Base-by-base conservation (phyloP, 306 rosid species). In the Rosa lucieae region DNA sequence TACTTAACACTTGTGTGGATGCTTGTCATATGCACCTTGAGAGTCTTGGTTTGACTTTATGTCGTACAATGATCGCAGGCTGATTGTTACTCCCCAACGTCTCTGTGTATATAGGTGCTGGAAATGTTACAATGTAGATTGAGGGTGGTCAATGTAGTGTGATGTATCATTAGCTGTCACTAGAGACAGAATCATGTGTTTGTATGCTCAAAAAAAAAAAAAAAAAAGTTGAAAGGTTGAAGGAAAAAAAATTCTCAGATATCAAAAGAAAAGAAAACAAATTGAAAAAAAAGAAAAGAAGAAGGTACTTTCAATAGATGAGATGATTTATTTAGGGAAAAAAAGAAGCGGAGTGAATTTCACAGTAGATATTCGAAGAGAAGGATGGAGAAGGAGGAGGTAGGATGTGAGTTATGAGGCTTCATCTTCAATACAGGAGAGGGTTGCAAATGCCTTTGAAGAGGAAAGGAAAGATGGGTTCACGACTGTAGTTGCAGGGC, bases 31-130 rank as follows among this genome's bases (percentile, higher is more conserved):
- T 72, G 48, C 82, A 84, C 71, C 72, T 59, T 86, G 51, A 29
- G 84, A 79, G 89, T 86, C 84, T 81, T 85, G 86, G 88, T 84
- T 94, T 94, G 94, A 90, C 93, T 81, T 75, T 75, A 75, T 85
- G 85, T 86, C 87, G 89, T 92, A 73, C 89, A 86, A 94, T 94
- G 90, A 89, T 94, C 91, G 98, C 98, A 92, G 97, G 98, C 90
- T 87, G 81, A 75, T 83, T 83, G 83, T 79, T 89, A 56, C 85
- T 85, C 86, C 82, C 70, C 88, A 81, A 83, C 90, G 82, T 86
- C 88, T 86, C 87, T 83, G 71, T 83, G 71, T 88, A 79, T 84
- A 78, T 86, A 82, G 81, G 84, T 76, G 85, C 90, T 90, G 92
- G 90, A 63, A 82, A 82, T 88, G 89, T 87, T 86, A 67, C 89